Percentiles rank a stretch among this genome's conserved stretches.
phyloP scores from a whole-genome alignment of 2,329 filamentous ascomycete genomes.

The Diaporthe eres region DNA sequence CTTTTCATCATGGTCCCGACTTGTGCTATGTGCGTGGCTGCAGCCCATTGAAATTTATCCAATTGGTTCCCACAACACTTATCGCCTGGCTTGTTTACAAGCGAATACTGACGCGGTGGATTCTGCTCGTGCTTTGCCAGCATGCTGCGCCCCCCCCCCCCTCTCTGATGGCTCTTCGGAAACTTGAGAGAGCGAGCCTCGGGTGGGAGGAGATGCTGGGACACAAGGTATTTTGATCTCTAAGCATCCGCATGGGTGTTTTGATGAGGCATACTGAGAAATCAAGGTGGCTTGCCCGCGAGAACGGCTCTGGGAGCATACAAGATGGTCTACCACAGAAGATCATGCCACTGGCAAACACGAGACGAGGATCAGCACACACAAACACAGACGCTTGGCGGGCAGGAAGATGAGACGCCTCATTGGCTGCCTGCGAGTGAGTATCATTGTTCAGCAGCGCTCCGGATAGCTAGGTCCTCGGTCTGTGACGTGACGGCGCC shows the following conservation, averaged over 20 bases:
- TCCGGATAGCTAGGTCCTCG: conserved; percentile 41
- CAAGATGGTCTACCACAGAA: background rate
- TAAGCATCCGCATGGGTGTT: no score
- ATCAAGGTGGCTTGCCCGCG: background rate
- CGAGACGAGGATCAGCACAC: background rate
- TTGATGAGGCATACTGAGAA: background rate
- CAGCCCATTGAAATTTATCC: background rate
- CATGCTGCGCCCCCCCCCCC: background rate
- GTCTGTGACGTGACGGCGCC: conserved; percentile 40
- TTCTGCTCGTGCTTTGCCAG: background rate
- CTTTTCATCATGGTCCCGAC: background rate
- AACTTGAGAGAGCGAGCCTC: background rate
- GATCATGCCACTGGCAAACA: background rate
- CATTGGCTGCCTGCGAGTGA: background rate
- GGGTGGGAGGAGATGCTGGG: background rate
- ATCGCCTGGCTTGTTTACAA: background rate
- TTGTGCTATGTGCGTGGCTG: background rate
- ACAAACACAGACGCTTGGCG: background rate
- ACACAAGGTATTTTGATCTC: background rate
- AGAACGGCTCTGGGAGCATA: background rate
- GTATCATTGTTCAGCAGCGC: conserved; percentile 26
- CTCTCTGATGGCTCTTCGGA: background rate
- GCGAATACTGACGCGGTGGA: background rate
- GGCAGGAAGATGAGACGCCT: background rate
- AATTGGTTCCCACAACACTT: background rate